Evolutionary conservation across 768 basidiomycete genomes (phyloP), one percentile per base, ranked within the genome.

Genomic region (Agaricus subrufescens): DNA sequence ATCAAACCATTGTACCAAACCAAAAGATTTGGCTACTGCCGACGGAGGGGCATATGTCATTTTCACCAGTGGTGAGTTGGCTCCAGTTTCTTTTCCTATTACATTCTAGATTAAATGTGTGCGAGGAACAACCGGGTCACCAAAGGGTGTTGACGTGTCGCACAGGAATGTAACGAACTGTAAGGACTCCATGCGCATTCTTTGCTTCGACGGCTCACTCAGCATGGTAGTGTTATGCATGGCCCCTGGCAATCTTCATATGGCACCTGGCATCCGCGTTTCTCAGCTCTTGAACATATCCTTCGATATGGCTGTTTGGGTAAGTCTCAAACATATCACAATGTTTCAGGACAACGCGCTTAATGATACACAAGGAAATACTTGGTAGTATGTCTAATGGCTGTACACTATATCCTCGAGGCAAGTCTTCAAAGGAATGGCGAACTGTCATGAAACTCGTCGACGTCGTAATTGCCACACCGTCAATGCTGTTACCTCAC

Each of bases 281-380:
- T 75, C 82, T 7, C 83, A 85, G 61, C 68, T 85, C 25, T 74
- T 86, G 67, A 84, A 85, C 59, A 78, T 86, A 44, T 78, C 83
- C 3, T 86, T 85, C 62, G 84, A 86, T 60, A 84, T 86, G 82
- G 81, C 80, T 43, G 82, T 81, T 19, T 86, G 84, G 84, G 81
- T 71, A 58, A 59, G 60, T 31, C 9, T 31, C 11, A 23, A n/a
- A 9, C 7, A 52, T 56, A 34, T 30, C 48, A 48, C 15, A 39
- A 31, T 42, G 23, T 43, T 40, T 31, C 26, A 29, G 23, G 27
- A 23, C 5, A 31, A 4, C 27, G 7, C 9, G 27, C 3, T 58
- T 50, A 61, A 49, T 59, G 67, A 3, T 66, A 70, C 31, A 70
- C 2, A 71, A 81, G 82, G 82, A 84, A 69, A 79, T 78, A 25